Base-by-base conservation (phyloP, 1,139 yeast species). In the Pichia sp. region DNA sequence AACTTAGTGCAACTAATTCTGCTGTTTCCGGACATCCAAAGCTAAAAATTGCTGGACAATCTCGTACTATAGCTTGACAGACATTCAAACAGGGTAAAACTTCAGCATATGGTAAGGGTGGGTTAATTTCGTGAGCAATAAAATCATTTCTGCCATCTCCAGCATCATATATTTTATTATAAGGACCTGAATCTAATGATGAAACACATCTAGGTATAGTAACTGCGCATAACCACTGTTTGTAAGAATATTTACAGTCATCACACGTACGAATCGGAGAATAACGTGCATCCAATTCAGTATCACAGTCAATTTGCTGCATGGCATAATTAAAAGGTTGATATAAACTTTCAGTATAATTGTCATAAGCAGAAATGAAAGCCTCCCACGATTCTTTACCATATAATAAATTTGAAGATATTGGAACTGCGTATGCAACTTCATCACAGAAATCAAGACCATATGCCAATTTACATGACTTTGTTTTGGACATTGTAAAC, bases 361-460 rank as follows among this genome's bases (percentile, higher is more conserved):
- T 56, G 58, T 92, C 97, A 59, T 87, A 92, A 24, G 74, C 56
- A 0, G 52, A 35, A 0, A 70, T 69, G 30, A 80, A 60, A 27
- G 63, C 63, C 5, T 47, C 45, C 27, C 60, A 54, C 10, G 62
- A 56, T 53, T 57, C 55, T 4, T 33, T 29, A 4, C 57, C 59
- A 9, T 46, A 37, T 22, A 54, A 35, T 16, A 57, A 45, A 5
- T 57, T 44, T 3, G 55, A 43, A 0, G 78, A 66, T 4, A 82
- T 77, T 0, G 97, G 98, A 0, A 87, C 96, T 1, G 95, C 75
- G 63, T 89, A 92, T 0, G 96, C 95, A 31, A 90, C 94, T 42
- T 78, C 77, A 31, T 71, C 64, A 63, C 98, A 92, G 59, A 90
- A 87, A 1, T 76, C 80, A 45, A 92, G 67, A 49, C 79, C 84